Percentiles rank a stretch among this genome's conserved stretches.
Evolutionary conservation across 352 stramenopile species (phyloP).

Genomic region (Globisporangium okanoganense): DNA sequence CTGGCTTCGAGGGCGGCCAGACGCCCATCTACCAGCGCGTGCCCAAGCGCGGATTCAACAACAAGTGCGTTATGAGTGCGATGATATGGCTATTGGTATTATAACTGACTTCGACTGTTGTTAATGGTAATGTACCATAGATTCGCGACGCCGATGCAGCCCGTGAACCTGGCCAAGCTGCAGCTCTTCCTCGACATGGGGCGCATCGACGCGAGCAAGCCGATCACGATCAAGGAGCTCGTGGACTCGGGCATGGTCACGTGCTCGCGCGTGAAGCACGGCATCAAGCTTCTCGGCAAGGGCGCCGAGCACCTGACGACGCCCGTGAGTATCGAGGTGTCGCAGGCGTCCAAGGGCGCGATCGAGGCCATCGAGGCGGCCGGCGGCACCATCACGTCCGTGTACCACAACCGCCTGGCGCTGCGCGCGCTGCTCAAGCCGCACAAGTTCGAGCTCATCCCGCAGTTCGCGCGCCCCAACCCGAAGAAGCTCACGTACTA

Average conservation of each 20-base stretch:
- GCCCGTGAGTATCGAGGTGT: conserved; percentile 95
- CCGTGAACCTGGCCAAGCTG: conserved; percentile 92
- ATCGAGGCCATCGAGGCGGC: conserved; percentile 93
- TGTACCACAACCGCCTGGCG: conserved; percentile 97
- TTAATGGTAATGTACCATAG: conserved; percentile 75
- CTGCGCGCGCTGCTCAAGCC: conserved; percentile 94
- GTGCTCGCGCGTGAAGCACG: conserved; percentile 90
- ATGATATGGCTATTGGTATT: not conserved
- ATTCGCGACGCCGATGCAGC: conserved; percentile 88
- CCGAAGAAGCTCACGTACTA: conserved; percentile 98
- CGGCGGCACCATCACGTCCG: conserved; percentile 93
- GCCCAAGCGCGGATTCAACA: conserved; percentile 98
- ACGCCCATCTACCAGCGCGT: conserved; percentile 96
- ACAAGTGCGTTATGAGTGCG: conserved; percentile 42
- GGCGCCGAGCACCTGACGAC: conserved; percentile 84
- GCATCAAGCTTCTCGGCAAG: conserved; percentile 94
- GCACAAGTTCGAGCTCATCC: conserved; percentile 95
- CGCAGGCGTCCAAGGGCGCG: conserved; percentile 89
- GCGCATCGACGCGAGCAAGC: conserved; percentile 86
- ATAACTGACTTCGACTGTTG: too few relatives aligned
- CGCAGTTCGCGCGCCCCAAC: conserved; percentile 90
- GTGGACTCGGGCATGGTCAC: conserved; percentile 88
- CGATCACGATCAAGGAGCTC: conserved; percentile 93
- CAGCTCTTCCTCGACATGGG: conserved; percentile 97
- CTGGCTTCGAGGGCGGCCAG: conserved; percentile 97